Base-by-base conservation (phyloP, 1,284 basidiomycete genomes). In the Volvariella surrecta region DNA sequence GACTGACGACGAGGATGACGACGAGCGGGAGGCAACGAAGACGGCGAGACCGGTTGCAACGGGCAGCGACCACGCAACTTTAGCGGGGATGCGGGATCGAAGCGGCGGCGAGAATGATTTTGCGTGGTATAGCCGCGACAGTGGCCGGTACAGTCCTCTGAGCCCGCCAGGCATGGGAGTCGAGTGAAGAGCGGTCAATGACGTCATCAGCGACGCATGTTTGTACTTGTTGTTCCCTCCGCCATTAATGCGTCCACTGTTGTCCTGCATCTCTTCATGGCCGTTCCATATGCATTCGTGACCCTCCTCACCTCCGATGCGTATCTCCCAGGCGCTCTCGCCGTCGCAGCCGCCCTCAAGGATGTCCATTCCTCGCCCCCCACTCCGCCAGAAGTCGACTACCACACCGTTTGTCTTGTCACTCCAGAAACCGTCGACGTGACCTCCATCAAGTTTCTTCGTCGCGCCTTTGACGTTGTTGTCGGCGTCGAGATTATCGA, bases 371-470 rank as follows among this genome's bases (percentile, higher is more conserved):
- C 76, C 18, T 56, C 57, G 40, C 73, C 77, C 20, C 58, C 72
- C n/a, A 54, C 58, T 37, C 61, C 64, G 19, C 78, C 79, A 35
- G 72, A 85, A 51, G 68, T 82, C 49, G 63, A 73, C 39, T 94
- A 89, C 57, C 76, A 93, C 54, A 87, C 86, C n/a, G 81, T 93
- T 49, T 96, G 91, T 62, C 70, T 99, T 38, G 89, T 95, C 50
- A 95, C 94, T 3, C 93, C 95, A 41, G 89, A 94, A 58, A 86
- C 89, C 0, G 82, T 98, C 53, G 82, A 89, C 58, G 86, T 94
- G n/a, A 73, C 77, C 39, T 77, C 89, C 37, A 83, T 95, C 52
- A 89, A 84, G 57, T 74, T 80, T 32, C 74, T 98, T 44, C 74
- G 92, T 50, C 75, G 76, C 53, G 81, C 81, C 2, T 99, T 85